Base-by-base conservation (phyloP, 495 filamentous ascomycete species). In the Aspergillus egyptiacus region DNA sequence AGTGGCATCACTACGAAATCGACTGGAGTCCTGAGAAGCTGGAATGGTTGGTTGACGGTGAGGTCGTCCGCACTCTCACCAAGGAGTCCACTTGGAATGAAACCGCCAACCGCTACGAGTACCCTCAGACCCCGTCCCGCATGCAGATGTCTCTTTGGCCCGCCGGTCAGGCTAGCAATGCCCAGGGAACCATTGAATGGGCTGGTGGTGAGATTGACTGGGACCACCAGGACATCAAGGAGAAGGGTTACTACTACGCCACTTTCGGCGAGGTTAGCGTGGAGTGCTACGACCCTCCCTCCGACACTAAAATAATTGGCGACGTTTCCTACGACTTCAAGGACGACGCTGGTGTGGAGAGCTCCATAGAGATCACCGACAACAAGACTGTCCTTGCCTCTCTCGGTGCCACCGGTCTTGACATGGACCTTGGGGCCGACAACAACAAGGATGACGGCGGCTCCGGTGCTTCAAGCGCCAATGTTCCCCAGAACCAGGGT, bases 111-210 rank as follows among this genome's bases (percentile, higher is more conserved):
- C 81, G 80, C 58, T 98, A 84, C 79, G 73, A 85, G 57, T 98
- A 79, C 75, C 93, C 93, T 14, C 93, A 96, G 69, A 95, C 89
- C 2, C 93, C 93, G 2, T 66, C 94, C n/a, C 87, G 93, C 54
- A 79, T 98, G 42, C 86, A 96, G 71, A 74, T 98, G 53, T 97
- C 94, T 10, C 80, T 97, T 61, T 98, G 93, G 93, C 94, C 93
- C 49, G 93, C 87, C 54, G 93, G 93, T 58, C 75, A 83, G 37
- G 65, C 81, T 17, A 76, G 78, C 66, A 96, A 95, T 62, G 86
- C 79, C 22, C 46, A 83, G 58, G 93, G 94, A 51, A 97, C 93
- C 13, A 80, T 96, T 53, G 77, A 80, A 38, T 98, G 93, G 93
- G 85, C 93, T 11, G 93, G 93, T 57, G 93, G 93, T 51, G 67